Percentiles rank a stretch among this genome's conserved stretches.
phyloP scores from a whole-genome alignment of 2,329 filamentous ascomycete species.

The Cryphonectria carpinicola region DNA sequence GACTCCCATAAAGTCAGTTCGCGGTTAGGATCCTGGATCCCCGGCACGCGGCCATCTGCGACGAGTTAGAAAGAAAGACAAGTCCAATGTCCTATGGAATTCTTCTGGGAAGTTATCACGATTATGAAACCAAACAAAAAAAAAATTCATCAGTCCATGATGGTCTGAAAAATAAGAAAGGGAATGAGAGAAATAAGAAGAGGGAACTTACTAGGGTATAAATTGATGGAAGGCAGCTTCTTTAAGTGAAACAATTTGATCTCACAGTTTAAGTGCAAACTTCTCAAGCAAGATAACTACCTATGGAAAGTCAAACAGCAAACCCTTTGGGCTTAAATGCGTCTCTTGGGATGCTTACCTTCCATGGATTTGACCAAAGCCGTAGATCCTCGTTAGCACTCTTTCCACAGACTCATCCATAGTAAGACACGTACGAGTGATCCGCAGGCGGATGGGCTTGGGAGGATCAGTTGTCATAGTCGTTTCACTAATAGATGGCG shows the following conservation, averaged over 20 bases:
- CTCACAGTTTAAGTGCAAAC: background rate
- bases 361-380: background rate
- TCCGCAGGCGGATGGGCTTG: background rate
- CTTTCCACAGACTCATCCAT: background rate
- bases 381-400: background rate
- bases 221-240: background rate
- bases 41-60: conserved; percentile 34
- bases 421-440: background rate
- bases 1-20: conserved; percentile 37
- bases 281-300: background rate
- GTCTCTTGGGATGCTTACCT: background rate
- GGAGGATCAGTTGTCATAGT: background rate
- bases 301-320: too few relatives aligned
- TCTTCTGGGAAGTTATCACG: too few relatives aligned
- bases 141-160: too few relatives aligned
- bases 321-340: background rate
- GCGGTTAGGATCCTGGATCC: conserved; percentile 42
- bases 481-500: background rate
- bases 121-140: too few relatives aligned
- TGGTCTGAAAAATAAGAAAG: too few relatives aligned
- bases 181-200: background rate
- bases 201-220: background rate
- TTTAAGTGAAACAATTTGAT: background rate
- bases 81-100: too few relatives aligned
- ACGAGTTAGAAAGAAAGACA: too few relatives aligned